phyloP scores from a whole-genome alignment of 23 red algal species.

The Chondrus crispus region DNA sequence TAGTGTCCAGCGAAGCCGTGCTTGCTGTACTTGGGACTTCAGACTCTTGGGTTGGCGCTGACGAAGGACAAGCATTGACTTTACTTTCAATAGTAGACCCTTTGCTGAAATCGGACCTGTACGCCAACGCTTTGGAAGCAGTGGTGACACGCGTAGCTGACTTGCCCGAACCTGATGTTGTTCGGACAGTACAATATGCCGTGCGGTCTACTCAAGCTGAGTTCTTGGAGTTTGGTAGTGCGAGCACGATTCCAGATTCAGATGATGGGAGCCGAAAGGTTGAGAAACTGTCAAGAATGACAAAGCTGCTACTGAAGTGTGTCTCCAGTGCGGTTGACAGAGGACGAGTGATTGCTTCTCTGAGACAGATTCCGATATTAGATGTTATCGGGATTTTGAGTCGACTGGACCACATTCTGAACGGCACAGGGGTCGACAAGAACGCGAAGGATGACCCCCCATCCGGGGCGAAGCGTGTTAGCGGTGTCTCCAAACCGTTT shows the following conservation, averaged over 20 bases:
- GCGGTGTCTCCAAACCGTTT: neutral
- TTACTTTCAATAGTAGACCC: conserved; percentile 12
- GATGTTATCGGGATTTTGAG: neutral
- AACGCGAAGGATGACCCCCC: no score
- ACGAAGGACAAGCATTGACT: neutral
- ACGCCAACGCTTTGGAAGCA: conserved; percentile 40
- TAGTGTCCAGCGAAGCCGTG: conserved; percentile 45
- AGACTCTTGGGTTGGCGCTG: conserved; percentile 23
- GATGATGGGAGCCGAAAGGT: no score
- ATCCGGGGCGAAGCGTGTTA: no score
- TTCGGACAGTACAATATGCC: conserved; percentile 7
- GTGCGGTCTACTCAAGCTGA: neutral
- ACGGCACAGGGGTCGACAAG: neutral
- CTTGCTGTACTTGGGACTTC: conserved; percentile 28
- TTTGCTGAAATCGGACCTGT: neutral
- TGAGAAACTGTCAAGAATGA: neutral
- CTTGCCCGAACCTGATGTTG: conserved; percentile 49
- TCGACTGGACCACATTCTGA: neutral
- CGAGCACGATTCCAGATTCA: neutral
- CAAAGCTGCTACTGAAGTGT: neutral
- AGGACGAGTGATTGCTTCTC: neutral
- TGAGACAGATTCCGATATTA: neutral
- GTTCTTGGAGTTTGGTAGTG: neutral
- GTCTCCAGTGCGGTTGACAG: neutral
- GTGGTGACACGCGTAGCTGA: neutral